Conservation (phyloP, 345 rosid genomes). For the Abelmoschus esculentus region DNA sequence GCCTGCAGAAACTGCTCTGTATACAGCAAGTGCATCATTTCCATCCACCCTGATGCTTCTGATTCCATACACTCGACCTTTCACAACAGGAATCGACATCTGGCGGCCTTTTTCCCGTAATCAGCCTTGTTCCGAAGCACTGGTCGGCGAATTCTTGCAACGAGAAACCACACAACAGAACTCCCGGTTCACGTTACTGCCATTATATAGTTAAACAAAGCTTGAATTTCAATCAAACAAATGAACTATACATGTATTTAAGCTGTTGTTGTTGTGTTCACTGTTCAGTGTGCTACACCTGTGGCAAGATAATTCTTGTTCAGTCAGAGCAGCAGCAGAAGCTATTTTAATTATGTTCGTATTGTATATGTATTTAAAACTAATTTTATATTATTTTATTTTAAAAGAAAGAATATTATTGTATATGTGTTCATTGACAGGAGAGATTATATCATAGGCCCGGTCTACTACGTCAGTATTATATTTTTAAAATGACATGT, state of each 20-base stretch:
- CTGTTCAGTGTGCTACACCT: constrained; percentile 14
- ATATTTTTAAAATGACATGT: no score
- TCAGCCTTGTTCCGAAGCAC: constrained; percentile 58
- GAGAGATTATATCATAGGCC: no score
- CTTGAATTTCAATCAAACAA: neutral
- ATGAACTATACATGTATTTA: neutral
- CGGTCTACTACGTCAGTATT: no score
- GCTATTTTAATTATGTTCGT: constrained; percentile 25
- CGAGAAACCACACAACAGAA: constrained; percentile 69
- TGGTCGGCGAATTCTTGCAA: constrained; percentile 72
- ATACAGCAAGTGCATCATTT: constrained; percentile 75
- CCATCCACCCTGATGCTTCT: constrained; percentile 80
- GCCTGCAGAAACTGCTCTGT: constrained; percentile 45
- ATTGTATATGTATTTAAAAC: no score
- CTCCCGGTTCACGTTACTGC: constrained; percentile 56
- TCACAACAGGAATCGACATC: constrained; percentile 76
- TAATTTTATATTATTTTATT: no score
- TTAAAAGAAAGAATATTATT: no score
- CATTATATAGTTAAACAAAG: neutral
- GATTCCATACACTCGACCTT: constrained; percentile 71
- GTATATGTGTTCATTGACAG: no score
- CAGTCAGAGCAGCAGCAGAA: constrained; percentile 44
- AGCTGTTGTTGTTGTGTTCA: neutral
- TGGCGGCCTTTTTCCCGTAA: constrained; percentile 78
- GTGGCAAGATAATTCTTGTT: constrained; percentile 41